Evolutionary conservation across 768 basidiomycete species (phyloP), one percentile per base, ranked within the genome.

Genomic region (Auriscalpium microsporum): DNA sequence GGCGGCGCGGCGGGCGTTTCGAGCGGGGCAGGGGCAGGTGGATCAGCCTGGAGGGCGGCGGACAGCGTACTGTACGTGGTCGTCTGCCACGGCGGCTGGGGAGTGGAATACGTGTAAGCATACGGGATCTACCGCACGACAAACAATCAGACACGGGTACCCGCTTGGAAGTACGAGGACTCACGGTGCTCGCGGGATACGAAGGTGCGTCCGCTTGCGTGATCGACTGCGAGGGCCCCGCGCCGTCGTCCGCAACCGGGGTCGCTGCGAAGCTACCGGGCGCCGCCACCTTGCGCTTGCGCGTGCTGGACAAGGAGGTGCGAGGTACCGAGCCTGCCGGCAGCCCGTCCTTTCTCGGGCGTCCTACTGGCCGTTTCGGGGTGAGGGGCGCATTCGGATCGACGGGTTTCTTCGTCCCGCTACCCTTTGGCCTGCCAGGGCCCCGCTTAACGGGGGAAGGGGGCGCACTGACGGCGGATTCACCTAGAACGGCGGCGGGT

Each of bases 321-420:
- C 68, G 74, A 7, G 66, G 68, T 17, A 86, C 80, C 10, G 85
- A 84, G 11, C 88, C 88, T 34, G 88, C 84, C 42, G 88, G 88
- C 38, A 87, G 77, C 0, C 89, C 89, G 61, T 90, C 88, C 68
- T 90, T 89, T 62, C 89, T 72, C 3, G 89, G 89, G 13, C 89
- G 75, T 1, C 89, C 89, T 2, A 90, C 88, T 14, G 89, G 89
- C 46, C 89, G 75, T 67, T 88, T 90, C 52, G 81, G 69, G 68
- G 86, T 86, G 28, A 79, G 74, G 2, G 76, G 72, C 0, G 68
- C 55, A 19, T 64, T 64, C 19, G 71, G 58, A 10, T 68, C 63
- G 36, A 69, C 63, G 33, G 73, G 68, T 37, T 71, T 68, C 65
- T 90, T 90, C 72, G 86, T 87, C 11, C 84, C 86, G 63, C 85